Conservation (phyloP, 208 protist genomes). For the Trypanosomatidae sp. region DNA sequence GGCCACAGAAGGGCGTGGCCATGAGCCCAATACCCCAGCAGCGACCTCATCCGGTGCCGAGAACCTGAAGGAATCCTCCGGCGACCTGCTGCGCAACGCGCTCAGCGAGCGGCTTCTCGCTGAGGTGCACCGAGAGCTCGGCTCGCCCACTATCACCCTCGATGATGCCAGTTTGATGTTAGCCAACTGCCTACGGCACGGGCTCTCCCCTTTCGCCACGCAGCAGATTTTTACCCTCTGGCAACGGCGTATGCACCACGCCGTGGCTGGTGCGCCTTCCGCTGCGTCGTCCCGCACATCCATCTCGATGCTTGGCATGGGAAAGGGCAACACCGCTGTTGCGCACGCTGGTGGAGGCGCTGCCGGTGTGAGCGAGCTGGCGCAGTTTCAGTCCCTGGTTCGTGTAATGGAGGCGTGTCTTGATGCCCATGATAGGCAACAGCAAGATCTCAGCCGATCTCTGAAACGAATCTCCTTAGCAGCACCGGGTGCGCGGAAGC, state of each 20-base stretch:
- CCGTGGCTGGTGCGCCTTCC: background rate
- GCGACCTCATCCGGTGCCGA: background rate
- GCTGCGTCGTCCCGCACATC: background rate
- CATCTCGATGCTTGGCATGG: conserved; percentile 14
- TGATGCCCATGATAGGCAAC: conserved; percentile 26
- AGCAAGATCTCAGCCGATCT: background rate
- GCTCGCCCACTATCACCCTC: conserved; percentile 21
- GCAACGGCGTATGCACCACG: conserved; percentile 15
- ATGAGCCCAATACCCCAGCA: background rate
- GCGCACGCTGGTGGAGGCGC: conserved; percentile 3
- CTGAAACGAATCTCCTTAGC: background rate
- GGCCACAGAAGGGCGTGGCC: background rate
- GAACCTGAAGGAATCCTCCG: background rate
- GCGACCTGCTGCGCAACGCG: conserved; percentile 11
- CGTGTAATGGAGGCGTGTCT: conserved; percentile 71
- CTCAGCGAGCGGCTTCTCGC: conserved; percentile 24
- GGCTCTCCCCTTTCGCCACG: conserved; percentile 31
- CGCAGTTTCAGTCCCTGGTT: conserved; percentile 40
- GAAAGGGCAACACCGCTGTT: background rate
- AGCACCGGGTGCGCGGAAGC: background rate
- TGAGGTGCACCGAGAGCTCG: conserved; percentile 21
- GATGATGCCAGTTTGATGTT: conserved; percentile 61
- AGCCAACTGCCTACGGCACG: conserved; percentile 66
- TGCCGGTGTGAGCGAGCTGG: conserved; percentile 8
- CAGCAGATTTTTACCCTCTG: conserved; percentile 25